A percentile compares a stretch with the other conserved stretches of the same genome.
Conservation (phyloP, 2,329 filamentous ascomycete species). For the Pezicula carpinea region DNA sequence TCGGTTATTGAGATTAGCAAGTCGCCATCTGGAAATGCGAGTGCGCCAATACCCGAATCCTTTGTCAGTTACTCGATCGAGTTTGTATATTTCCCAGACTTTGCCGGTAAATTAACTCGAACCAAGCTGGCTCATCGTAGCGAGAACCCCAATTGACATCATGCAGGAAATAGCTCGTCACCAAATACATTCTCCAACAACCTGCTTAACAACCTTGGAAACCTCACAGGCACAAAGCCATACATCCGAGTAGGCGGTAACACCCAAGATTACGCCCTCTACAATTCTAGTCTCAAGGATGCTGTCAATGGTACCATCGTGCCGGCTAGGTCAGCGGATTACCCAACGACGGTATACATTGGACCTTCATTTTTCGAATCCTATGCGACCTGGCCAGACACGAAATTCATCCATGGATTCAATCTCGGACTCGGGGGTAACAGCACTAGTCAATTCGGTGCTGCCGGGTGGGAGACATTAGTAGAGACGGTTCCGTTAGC, state of each 20-base stretch:
- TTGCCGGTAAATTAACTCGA: constrained; percentile 32
- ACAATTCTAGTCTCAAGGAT: constrained; percentile 45
- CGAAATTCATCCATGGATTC: constrained; percentile 58
- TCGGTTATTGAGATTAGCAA: constrained; percentile 5
- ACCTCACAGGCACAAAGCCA: constrained; percentile 51
- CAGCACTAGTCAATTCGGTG: constrained; percentile 27
- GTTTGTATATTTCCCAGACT: constrained; percentile 48
- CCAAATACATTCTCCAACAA: constrained; percentile 59
- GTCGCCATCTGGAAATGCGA: constrained; percentile 11
- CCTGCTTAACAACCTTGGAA: constrained; percentile 50
- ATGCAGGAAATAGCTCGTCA: constrained; percentile 25
- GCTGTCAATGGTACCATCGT: constrained; percentile 50
- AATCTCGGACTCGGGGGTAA: constrained; percentile 49
- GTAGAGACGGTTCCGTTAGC: constrained; percentile 50
- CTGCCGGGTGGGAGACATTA: constrained; percentile 44
- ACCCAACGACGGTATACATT: constrained; percentile 55
- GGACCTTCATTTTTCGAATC: constrained; percentile 60
- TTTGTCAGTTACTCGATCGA: constrained; percentile 51
- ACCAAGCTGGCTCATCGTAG: background rate
- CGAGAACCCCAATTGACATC: background rate
- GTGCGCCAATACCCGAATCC: constrained; percentile 28
- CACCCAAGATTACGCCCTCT: constrained; percentile 61
- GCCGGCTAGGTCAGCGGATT: constrained; percentile 46
- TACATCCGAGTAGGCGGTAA: constrained; percentile 62
- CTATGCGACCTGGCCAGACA: constrained; percentile 50